phyloP scores from a whole-genome alignment of 1,284 basidiomycete genomes.

The Mycosarcoma maydis region DNA sequence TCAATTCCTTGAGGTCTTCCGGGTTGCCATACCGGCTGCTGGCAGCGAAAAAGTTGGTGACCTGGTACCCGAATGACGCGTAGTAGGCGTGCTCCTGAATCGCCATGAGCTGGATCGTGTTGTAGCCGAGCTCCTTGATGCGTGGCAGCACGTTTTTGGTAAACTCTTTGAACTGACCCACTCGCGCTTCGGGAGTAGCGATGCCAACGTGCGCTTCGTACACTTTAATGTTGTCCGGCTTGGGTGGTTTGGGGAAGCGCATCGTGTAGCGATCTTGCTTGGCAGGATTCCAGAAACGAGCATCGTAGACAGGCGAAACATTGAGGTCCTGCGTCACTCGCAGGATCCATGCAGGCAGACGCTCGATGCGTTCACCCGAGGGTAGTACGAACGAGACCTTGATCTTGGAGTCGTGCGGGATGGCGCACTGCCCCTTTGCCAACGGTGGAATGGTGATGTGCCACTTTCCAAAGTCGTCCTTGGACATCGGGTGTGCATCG shows the following conservation, averaged over 20 bases:
- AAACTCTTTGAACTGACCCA: slow-evolving; percentile 96
- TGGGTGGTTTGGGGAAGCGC: slow-evolving; percentile 79
- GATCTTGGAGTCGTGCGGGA: slow-evolving; percentile 92
- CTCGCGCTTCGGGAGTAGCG: slow-evolving; percentile 83
- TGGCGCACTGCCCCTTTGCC: slow-evolving; percentile 73
- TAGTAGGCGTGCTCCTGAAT: slow-evolving; percentile 99
- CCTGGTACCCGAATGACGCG: slow-evolving; percentile 98
- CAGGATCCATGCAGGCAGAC: slow-evolving; percentile 90
- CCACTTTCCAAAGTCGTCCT: slow-evolving; percentile 91
- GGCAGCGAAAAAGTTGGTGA: slow-evolving; percentile 97
- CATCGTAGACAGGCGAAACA: slow-evolving; percentile 92
- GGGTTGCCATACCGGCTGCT: slow-evolving; percentile 87
- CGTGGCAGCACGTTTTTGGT: slow-evolving; percentile 80
- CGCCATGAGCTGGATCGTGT: slow-evolving; percentile 84
- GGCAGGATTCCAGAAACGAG: slow-evolving; percentile 97
- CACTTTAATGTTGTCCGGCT: slow-evolving; percentile 79
- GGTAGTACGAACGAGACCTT: slow-evolving; percentile 77
- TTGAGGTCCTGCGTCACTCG: slow-evolving; percentile 92
- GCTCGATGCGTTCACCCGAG: slow-evolving; percentile 82
- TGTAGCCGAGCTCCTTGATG: slow-evolving; percentile 92
- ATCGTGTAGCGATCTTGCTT: slow-evolving; percentile 78
- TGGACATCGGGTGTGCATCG: slow-evolving; percentile 80
- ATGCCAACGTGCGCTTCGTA: slow-evolving; percentile 99
- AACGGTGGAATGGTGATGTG: slow-evolving; percentile 81
- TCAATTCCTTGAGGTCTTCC: slow-evolving; percentile 92